Percentiles rank a stretch among this genome's conserved stretches.
Evolutionary conservation across 2,329 filamentous ascomycete species (phyloP).

Genomic region (Exophiala aquamarina): DNA sequence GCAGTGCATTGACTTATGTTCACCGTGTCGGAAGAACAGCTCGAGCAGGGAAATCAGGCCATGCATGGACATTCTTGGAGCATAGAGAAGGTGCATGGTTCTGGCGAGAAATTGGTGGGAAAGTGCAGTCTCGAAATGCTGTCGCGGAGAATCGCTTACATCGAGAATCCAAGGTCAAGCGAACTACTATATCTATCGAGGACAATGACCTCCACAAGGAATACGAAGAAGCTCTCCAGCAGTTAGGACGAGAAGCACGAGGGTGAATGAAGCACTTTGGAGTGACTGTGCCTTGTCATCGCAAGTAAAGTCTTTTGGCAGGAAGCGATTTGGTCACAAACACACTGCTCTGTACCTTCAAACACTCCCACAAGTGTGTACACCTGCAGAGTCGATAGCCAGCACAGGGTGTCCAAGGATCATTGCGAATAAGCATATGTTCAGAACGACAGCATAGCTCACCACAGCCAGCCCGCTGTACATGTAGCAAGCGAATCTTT

Average conservation of each 20-base stretch:
- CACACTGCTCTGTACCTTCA: too few relatives aligned
- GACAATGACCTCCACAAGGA: constrained; percentile 5
- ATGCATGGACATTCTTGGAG: constrained; percentile 81
- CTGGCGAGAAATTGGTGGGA: constrained; percentile 71
- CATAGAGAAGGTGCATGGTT: constrained; percentile 89
- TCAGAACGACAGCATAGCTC: too few relatives aligned
- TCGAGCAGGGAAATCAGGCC: constrained; percentile 77
- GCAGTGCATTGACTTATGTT: constrained; percentile 94
- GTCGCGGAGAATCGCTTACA: constrained; percentile 1
- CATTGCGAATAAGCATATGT: too few relatives aligned
- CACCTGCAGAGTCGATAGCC: too few relatives aligned
- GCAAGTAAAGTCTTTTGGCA: too few relatives aligned
- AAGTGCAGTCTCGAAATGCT: constrained; percentile 32
- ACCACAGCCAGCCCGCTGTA: too few relatives aligned
- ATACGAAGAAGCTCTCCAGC: constrained; percentile 25
- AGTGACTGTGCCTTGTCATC: too few relatives aligned
- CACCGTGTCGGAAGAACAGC: constrained; percentile 95
- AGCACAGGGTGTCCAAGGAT: too few relatives aligned
- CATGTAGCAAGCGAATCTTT: too few relatives aligned
- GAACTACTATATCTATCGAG: constrained; percentile 16
- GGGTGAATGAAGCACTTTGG: too few relatives aligned
- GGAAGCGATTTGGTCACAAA: too few relatives aligned
- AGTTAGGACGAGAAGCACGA: constrained; percentile 22
- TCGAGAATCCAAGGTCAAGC: constrained; percentile 13
- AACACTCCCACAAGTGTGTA: too few relatives aligned